Evolutionary conservation across 495 filamentous ascomycete species (phyloP).

Genomic region (Lasiosphaeriaceae sp.): DNA sequence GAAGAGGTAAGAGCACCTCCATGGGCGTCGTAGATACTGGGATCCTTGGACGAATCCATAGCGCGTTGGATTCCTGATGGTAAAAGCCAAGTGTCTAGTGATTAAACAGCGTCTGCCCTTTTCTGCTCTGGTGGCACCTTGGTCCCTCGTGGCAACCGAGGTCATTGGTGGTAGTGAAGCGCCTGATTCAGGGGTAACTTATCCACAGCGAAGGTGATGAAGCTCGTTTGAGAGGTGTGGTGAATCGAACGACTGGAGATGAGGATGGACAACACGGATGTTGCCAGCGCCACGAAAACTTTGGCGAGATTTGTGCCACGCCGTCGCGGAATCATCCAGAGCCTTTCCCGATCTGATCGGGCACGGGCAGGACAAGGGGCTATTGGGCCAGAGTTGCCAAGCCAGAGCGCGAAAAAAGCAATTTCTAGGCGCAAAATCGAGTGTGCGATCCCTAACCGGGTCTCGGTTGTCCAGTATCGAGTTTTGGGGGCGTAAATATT

Average conservation of each 20-base stretch:
- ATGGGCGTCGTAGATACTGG: background rate
- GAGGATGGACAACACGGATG: background rate
- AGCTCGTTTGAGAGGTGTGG: no score
- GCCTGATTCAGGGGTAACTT: no score
- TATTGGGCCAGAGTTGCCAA: constrained; percentile 2
- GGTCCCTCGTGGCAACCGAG: no score
- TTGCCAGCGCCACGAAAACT: constrained; percentile 10
- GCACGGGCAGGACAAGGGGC: constrained; percentile 12
- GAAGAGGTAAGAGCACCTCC: background rate
- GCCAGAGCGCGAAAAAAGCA: constrained; percentile 9
- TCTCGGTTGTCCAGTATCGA: background rate
- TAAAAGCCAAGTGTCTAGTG: background rate
- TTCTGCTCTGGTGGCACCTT: background rate
- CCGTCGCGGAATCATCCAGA: background rate
- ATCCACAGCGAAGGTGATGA: no score
- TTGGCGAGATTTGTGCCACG: constrained; percentile 17
- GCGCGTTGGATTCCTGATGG: background rate
- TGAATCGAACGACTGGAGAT: no score
- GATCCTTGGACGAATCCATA: background rate
- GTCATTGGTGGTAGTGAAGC: no score
- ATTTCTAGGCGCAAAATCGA: background rate
- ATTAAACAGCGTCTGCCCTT: background rate
- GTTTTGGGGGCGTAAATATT: background rate
- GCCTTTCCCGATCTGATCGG: constrained; percentile 12
- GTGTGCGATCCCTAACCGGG: background rate